Evolutionary conservation across 345 rosid genomes (phyloP).

Genomic region (Brassica incana): DNA sequence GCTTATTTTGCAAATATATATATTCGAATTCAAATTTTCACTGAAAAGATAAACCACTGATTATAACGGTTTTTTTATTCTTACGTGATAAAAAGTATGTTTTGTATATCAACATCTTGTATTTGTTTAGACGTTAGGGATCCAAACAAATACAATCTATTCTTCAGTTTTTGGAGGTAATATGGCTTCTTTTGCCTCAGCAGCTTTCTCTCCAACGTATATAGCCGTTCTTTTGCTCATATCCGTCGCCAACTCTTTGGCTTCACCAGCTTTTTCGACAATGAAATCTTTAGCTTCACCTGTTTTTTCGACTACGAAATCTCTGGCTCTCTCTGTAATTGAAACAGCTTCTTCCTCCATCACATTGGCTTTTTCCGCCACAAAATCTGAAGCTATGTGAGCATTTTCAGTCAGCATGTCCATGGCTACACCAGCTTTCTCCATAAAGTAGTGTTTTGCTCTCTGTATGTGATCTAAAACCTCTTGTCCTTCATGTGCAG

Average conservation of each 20-base stretch:
- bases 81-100: neutral
- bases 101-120: neutral
- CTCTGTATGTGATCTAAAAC: constrained; percentile 20
- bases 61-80: neutral
- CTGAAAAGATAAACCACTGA: neutral
- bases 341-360: constrained; percentile 17
- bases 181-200: constrained; percentile 22
- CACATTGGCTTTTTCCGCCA: constrained; percentile 29
- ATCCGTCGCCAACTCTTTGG: constrained; percentile 11
- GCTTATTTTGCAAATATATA: neutral
- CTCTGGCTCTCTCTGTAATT: constrained; percentile 24
- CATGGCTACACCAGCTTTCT: constrained; percentile 33
- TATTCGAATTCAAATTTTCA: neutral
- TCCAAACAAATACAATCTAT: constrained; percentile 5
- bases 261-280: constrained; percentile 2
- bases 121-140: neutral
- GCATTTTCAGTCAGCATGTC: constrained; percentile 30
- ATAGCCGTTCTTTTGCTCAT: constrained; percentile 22
- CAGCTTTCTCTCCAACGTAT: constrained; percentile 25
- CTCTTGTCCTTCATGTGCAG: constrained; percentile 27
- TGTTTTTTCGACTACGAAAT: constrained; percentile 21
- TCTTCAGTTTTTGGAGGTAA: constrained; percentile 24
- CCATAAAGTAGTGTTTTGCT: constrained; percentile 25
- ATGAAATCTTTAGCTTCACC: constrained; percentile 3
- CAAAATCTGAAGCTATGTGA: constrained; percentile 19